Conservation (phyloP, 257 asterid genomes). For the Fraxinus cuspidata region DNA sequence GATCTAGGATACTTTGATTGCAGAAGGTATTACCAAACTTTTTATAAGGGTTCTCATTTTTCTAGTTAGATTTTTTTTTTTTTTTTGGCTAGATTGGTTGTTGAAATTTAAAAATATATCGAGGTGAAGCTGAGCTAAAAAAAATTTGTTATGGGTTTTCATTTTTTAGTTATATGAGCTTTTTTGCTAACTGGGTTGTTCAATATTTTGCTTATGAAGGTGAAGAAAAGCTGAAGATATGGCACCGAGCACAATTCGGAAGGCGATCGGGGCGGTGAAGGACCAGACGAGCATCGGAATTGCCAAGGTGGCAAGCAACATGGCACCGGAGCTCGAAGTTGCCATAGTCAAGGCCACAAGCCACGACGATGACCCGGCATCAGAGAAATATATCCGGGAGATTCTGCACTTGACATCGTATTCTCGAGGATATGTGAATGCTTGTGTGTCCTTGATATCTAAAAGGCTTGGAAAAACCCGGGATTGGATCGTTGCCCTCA, state of each 20-base stretch:
- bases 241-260: slow-evolving; percentile 77
- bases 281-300: slow-evolving; percentile 81
- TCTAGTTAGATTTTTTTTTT: background rate
- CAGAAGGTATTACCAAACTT: slow-evolving; percentile 26
- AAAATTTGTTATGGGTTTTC: background rate
- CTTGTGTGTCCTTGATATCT: slow-evolving; percentile 59
- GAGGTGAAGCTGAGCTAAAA: background rate
- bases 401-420: slow-evolving; percentile 63
- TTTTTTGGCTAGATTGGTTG: background rate
- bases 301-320: slow-evolving; percentile 71
- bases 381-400: slow-evolving; percentile 67
- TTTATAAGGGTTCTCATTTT: background rate
- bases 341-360: slow-evolving; percentile 79
- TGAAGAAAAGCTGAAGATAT: slow-evolving; percentile 34
- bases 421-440: slow-evolving; percentile 64
- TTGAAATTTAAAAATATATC: background rate
- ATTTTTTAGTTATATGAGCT: background rate
- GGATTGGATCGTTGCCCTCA: slow-evolving; percentile 81
- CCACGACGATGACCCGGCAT: slow-evolving; percentile 81
- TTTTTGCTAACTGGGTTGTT: background rate
- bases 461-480: slow-evolving; percentile 71
- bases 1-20: slow-evolving; percentile 21
- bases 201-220: slow-evolving; percentile 7
- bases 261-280: slow-evolving; percentile 86
- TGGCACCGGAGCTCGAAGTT: slow-evolving; percentile 81